Evolutionary conservation across 2,329 filamentous ascomycete genomes (phyloP).

Genomic region (Elsinoe batatas): DNA sequence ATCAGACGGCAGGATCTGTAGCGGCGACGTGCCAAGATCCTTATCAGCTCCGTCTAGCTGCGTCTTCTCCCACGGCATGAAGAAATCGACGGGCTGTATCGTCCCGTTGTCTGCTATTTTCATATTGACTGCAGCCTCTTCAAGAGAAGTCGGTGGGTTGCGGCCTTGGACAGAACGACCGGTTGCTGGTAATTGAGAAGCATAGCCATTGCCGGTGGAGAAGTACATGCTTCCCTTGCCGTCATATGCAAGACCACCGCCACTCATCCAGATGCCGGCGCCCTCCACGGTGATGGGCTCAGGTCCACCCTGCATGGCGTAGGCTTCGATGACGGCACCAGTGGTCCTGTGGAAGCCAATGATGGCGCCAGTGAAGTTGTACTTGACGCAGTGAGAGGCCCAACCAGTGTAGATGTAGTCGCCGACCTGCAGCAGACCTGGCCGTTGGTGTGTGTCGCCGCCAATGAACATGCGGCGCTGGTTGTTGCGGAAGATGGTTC

Average conservation of each 20-base stretch:
- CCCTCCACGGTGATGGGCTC: slow-evolving; percentile 31
- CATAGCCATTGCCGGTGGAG: slow-evolving; percentile 40
- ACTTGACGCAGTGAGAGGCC: slow-evolving; percentile 43
- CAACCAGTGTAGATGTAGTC: slow-evolving; percentile 42
- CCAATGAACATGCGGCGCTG: slow-evolving; percentile 37
- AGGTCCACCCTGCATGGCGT: slow-evolving; percentile 35
- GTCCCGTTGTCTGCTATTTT: slow-evolving; percentile 37
- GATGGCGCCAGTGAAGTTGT: slow-evolving; percentile 43
- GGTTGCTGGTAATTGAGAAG: slow-evolving; percentile 32
- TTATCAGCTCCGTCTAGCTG: slow-evolving; percentile 41
- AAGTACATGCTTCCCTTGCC: slow-evolving; percentile 40
- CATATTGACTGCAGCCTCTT: slow-evolving; percentile 43
- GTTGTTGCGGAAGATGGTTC: slow-evolving; percentile 37
- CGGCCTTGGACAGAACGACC: slow-evolving; percentile 36
- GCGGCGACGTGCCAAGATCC: slow-evolving; percentile 39
- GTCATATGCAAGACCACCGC: slow-evolving; percentile 40
- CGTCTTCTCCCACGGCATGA: slow-evolving; percentile 43
- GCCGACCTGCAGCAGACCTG: slow-evolving; percentile 38
- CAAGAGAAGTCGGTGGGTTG: slow-evolving; percentile 36
- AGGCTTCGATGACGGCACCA: slow-evolving; percentile 36
- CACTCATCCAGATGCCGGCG: slow-evolving; percentile 42
- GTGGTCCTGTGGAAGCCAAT: slow-evolving; percentile 40
- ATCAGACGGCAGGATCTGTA: slow-evolving; percentile 35
- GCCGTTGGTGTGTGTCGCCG: slow-evolving; percentile 40
- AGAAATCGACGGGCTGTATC: slow-evolving; percentile 39